Conservation (phyloP, 1,139 yeast genomes). For the Saccharomyces hybrid region DNA sequence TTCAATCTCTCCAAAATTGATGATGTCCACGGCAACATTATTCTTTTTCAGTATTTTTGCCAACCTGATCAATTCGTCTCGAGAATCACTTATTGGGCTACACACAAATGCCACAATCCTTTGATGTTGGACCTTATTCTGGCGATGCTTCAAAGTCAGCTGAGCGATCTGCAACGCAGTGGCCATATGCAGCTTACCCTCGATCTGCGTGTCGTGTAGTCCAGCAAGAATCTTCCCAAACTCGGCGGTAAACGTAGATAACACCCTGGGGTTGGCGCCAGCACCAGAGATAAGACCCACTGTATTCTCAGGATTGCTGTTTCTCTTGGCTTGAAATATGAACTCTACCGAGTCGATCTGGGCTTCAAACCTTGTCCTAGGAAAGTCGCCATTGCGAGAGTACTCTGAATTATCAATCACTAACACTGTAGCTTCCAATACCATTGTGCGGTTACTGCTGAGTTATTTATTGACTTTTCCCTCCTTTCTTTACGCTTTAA, state of each 20-base stretch:
- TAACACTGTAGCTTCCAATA: constrained; percentile 91
- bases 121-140: constrained; percentile 86
- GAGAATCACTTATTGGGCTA: constrained; percentile 59
- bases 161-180: constrained; percentile 97
- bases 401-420: constrained; percentile 93
- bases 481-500: background rate
- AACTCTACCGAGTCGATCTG: constrained; percentile 89
- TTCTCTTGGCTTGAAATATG: constrained; percentile 77
- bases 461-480: background rate
- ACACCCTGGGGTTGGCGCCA: constrained; percentile 76
- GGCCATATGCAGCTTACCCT: constrained; percentile 61
- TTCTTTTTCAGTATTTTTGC: constrained; percentile 94
- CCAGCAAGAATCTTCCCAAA: constrained; percentile 86
- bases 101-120: constrained; percentile 88
- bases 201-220: constrained; percentile 69
- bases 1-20: constrained; percentile 87
- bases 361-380: constrained; percentile 85
- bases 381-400: constrained; percentile 91
- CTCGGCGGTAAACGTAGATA: constrained; percentile 81
- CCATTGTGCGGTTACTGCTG: constrained; percentile 42
- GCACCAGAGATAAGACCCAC: constrained; percentile 88
- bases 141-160: constrained; percentile 91
- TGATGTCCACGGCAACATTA: constrained; percentile 79
- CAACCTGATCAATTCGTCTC: constrained; percentile 62
- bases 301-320: constrained; percentile 87